Conservation (phyloP, 345 rosid genomes). For the Microcos paniculata region DNA sequence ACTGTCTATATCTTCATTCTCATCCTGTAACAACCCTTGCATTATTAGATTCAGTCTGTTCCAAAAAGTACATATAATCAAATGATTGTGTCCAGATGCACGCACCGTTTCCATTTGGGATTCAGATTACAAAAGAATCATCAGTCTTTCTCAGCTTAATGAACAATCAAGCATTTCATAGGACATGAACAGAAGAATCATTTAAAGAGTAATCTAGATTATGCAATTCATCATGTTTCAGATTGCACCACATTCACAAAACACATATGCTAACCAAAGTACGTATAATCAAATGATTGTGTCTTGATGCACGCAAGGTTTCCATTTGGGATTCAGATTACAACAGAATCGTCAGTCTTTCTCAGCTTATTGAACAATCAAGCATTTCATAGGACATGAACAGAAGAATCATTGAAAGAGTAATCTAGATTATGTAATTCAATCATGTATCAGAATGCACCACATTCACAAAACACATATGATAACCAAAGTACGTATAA, state of each 20-base stretch:
- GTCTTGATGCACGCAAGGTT: not conserved
- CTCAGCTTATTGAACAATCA: no score
- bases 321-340: not conserved
- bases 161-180: no score
- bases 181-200: not conserved
- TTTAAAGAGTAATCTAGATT: not conserved
- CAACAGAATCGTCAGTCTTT: not conserved
- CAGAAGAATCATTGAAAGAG: not conserved
- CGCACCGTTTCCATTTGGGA: not conserved
- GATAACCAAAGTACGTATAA: not conserved
- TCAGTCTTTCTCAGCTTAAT: not conserved
- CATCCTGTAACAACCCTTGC: conserved; percentile 26
- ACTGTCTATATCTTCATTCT: conserved; percentile 27
- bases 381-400: no score
- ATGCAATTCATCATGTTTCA: not conserved
- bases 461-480: not conserved
- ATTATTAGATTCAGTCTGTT: not conserved
- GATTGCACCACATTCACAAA: not conserved
- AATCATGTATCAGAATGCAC: no score
- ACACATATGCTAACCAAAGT: not conserved
- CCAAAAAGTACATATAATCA: not conserved
- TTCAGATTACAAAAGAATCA: not conserved
- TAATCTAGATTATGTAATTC: not conserved
- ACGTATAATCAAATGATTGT: no score
- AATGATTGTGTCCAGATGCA: no score